phyloP scores from a whole-genome alignment of 2,329 filamentous ascomycete genomes.

The Cercospora zeae-maydis region DNA sequence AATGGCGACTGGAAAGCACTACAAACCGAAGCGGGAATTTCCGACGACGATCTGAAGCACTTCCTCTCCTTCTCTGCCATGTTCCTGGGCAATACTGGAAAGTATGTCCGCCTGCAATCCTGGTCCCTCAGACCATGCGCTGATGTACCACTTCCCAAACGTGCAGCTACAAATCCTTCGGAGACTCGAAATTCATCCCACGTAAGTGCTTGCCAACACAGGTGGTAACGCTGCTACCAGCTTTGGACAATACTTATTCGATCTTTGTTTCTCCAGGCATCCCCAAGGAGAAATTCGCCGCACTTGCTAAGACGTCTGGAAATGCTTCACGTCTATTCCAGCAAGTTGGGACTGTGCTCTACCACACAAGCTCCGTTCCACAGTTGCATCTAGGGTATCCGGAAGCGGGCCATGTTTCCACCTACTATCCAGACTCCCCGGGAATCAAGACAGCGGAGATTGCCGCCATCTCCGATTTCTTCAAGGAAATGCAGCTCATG shows the following conservation, averaged over 20 bases:
- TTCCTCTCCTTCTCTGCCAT: slow-evolving; percentile 45
- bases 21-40: slow-evolving; percentile 42
- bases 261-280: slow-evolving; percentile 24
- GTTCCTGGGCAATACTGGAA: slow-evolving; percentile 54
- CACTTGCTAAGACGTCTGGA: slow-evolving; percentile 42
- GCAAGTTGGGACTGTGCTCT: slow-evolving; percentile 45
- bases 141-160: background rate
- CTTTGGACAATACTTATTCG: background rate
- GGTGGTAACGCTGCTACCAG: background rate
- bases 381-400: slow-evolving; percentile 51
- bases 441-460: slow-evolving; percentile 50
- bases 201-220: slow-evolving; percentile 23
- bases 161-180: slow-evolving; percentile 18
- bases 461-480: slow-evolving; percentile 44
- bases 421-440: slow-evolving; percentile 50
- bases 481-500: slow-evolving; percentile 46
- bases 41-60: slow-evolving; percentile 39
- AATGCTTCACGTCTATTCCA: slow-evolving; percentile 42
- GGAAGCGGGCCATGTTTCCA: slow-evolving; percentile 47
- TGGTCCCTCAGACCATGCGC: background rate
- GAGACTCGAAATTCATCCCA: slow-evolving; percentile 51
- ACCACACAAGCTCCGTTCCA: slow-evolving; percentile 41
- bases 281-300: slow-evolving; percentile 42
- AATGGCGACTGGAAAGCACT: slow-evolving; percentile 49
- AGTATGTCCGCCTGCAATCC: slow-evolving; percentile 37